Base-by-base conservation (phyloP, 1,284 basidiomycete genomes). In the Taiwanofungus camphoratus region DNA sequence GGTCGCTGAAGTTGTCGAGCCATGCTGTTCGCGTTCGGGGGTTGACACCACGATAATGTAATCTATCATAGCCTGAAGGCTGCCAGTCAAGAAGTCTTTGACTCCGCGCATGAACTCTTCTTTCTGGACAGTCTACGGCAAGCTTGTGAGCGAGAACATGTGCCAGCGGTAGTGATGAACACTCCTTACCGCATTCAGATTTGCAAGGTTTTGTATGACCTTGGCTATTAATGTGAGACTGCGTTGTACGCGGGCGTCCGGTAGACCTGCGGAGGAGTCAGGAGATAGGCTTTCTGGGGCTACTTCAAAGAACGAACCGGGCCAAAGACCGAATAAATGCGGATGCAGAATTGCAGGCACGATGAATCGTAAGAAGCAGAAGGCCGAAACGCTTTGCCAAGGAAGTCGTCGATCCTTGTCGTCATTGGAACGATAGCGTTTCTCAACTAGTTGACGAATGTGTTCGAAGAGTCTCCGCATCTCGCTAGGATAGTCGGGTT, bases 281-380 rank as follows among this genome's bases (percentile, higher is more conserved):
- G 27, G n/a, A 9, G 20, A 19, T 31, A 8, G 35, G 16, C 26
- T 22, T 13, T 31, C 13, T 35, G 21, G 21, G n/a, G n/a, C n/a
- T n/a, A n/a, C 2, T 11, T 22, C 8, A 16, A 5, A 30, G 16
- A 36, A 22, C 15, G 23, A 60, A 86, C 86, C 87, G 60, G 81
- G 74, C 51, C 73, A 79, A 27, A 89, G 65, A 12, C 84, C 82
- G 54, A 86, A 87, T 5, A 87, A 61, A 62, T 90, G 86, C 5
- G 87, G 87, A 59, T 86, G 74, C 16, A 90, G 68, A 43, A 90
- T 83, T 19, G 82, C 84, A 32, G 87, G 87, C 15, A 87, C 82
- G 53, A 92, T 82, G 62, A 92, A 89, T 35, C 88, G 77, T 27
- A 92, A 70, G 60, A 92, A 92, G 56, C 84, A 79, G 60, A 92